Percentiles rank a stretch among this genome's conserved stretches.
Conservation (phyloP, 495 filamentous ascomycete genomes). For the Neurospora sp. region DNA sequence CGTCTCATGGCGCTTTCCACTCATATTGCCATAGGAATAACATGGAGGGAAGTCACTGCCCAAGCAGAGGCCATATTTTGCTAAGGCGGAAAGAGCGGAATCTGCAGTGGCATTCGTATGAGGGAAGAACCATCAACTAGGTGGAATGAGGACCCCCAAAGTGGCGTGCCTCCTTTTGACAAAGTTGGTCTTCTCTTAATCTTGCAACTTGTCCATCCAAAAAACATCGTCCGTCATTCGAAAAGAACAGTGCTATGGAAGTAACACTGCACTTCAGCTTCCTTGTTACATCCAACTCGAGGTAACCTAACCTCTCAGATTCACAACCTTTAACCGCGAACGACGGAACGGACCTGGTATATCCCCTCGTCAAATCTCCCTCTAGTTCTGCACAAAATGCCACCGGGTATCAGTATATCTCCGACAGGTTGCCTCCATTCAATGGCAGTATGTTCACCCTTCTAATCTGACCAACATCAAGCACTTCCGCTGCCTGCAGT, state of each 20-base stretch:
- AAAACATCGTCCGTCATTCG: not conserved
- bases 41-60: not conserved
- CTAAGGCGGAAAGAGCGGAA: not conserved
- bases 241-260: not conserved
- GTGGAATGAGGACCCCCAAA: not conserved
- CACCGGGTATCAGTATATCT: too few species aligned
- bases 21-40: not conserved
- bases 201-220: not conserved
- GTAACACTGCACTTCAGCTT: not conserved
- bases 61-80: not conserved
- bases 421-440: too few species aligned
- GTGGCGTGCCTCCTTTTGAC: not conserved
- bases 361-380: too few species aligned
- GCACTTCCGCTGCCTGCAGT: too few species aligned
- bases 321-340: not conserved
- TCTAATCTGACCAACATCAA: too few species aligned
- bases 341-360: too few species aligned
- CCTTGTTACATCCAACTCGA: not conserved
- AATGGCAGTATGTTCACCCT: too few species aligned
- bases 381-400: too few species aligned
- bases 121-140: not conserved
- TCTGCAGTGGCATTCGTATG: not conserved
- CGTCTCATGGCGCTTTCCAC: not conserved
- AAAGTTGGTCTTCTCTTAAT: too few species aligned
- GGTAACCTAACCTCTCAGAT: not conserved